phyloP scores from a whole-genome alignment of 2,329 filamentous ascomycete genomes.

The Colletotrichum sp. region DNA sequence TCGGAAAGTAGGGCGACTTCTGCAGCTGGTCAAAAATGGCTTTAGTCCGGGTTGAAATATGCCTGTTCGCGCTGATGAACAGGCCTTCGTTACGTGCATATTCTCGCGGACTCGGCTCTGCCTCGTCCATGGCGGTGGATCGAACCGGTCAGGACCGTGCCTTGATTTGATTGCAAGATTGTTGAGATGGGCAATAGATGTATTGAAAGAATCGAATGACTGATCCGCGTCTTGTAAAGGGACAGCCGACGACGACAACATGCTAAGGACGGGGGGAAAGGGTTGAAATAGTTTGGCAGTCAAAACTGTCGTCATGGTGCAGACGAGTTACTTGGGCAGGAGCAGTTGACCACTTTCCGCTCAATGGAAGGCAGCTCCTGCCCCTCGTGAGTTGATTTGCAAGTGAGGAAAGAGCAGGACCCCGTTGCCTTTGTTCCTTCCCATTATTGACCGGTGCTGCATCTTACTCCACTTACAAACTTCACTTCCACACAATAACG shows the following conservation, averaged over 20 bases:
- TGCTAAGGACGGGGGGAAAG: neutral
- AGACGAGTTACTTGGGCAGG: neutral
- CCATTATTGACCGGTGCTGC: neutral
- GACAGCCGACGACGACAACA: neutral
- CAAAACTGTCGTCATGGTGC: neutral
- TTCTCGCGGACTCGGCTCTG: neutral
- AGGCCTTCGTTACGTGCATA: neutral
- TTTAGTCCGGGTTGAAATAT: neutral
- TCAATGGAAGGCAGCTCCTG: neutral
- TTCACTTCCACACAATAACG: neutral
- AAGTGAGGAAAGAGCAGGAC: neutral
- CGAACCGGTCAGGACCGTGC: neutral
- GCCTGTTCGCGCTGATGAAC: neutral
- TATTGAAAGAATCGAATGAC: neutral
- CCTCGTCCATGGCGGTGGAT: neutral
- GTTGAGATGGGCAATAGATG: neutral
- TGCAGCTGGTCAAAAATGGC: neutral
- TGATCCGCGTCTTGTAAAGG: neutral
- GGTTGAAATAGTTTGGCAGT: neutral
- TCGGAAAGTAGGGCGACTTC: neutral
- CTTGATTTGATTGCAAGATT: neutral
- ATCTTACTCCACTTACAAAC: neutral
- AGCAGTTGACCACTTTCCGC: neutral
- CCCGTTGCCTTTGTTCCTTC: neutral
- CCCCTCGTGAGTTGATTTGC: neutral